Evolutionary conservation across 148 eudicot genomes (phyloP), one percentile per base, ranked within the genome.

Genomic region (Dysphania ambrosioides): DNA sequence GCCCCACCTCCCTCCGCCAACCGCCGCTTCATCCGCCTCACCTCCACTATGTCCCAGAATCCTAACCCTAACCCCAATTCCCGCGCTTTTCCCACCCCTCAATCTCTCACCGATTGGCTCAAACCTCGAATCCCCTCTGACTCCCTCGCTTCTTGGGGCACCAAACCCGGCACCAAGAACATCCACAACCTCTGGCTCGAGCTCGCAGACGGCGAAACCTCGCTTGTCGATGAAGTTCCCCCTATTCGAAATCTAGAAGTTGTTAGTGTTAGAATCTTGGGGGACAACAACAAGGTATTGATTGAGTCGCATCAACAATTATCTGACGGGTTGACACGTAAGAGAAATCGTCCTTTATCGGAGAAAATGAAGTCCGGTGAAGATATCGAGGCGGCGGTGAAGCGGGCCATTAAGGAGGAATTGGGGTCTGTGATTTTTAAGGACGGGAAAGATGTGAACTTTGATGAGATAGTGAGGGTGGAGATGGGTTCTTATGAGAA

Each of bases 121-220:
- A 73, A 74, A 24, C 89, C 92, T 9, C 83, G 97, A 0, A 66
- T 95, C 68, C 90, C 90, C 7, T 85, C 91, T 21, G 96, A 92
- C 16, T 83, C 89, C 0, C 86, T 95, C 71, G 85, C 92, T 68
- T 42, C 93, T 6, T 95, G 98, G 98, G 98, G 98, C 8, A 85
- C 85, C 18, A 90, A 81, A 35, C 92, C 97, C 6, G 98, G 98
- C 5, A 95, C 98, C 24, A 95, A 95, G 74, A 95, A 92, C 75
- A 83, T 95, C 49, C 92, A 92, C 63, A 95, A 88, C 66, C 84
- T 95, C 41, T 95, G 92, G 92, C 96, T 95, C 32, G 98, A 95
- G 82, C 67, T 95, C 30, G 68, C 87, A 24, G 89, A 88, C 12
- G 98, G 98, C 11, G 98, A 95, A 40, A 92, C 92, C 34, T 78